These are phyloP conservation scores for Peronospora destructor DNA, from an alignment of 352 stramenopile genomes.

Conservation along the genomic window DNA sequence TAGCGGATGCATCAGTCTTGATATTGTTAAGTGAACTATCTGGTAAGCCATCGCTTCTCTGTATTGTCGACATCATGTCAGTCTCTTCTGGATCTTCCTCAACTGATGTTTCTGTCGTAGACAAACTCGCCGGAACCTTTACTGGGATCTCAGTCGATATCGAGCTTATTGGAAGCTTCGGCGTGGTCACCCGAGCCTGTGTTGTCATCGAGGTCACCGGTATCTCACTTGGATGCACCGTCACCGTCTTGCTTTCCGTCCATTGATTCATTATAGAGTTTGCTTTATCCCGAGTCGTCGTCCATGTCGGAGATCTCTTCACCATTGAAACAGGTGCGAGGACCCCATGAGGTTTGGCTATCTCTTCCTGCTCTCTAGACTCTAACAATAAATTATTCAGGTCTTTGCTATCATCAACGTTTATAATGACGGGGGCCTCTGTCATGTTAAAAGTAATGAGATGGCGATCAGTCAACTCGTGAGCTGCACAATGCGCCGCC, in stretches of 20 bases:
- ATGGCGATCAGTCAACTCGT: constrained; percentile 5
- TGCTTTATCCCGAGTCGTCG: not conserved
- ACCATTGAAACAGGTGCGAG: too few species aligned
- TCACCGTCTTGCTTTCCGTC: not conserved
- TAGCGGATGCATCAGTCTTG: constrained; percentile 4
- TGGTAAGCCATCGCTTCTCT: constrained; percentile 3
- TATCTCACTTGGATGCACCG: too few species aligned
- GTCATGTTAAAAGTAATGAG: constrained; percentile 19
- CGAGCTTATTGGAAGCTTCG: not conserved
- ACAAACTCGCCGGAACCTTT: not conserved
- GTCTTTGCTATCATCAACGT: not conserved
- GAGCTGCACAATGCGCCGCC: constrained; percentile 11
- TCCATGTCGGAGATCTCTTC: too few species aligned
- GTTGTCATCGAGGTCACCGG: too few species aligned
- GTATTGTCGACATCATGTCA: constrained; percentile 2
- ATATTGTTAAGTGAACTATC: not conserved
- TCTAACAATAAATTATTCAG: not conserved
- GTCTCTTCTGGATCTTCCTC: not conserved
- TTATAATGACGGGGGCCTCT: too few species aligned
- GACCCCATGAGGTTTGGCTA: too few species aligned
- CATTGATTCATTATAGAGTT: not conserved
- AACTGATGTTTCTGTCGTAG: constrained; percentile 1
- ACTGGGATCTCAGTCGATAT: not conserved
- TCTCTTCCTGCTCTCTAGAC: too few species aligned
- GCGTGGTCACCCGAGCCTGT: too few species aligned